Evolutionary conservation across 2,329 filamentous ascomycete species (phyloP).

Genomic region (Ceratocystis eucalypticola): DNA sequence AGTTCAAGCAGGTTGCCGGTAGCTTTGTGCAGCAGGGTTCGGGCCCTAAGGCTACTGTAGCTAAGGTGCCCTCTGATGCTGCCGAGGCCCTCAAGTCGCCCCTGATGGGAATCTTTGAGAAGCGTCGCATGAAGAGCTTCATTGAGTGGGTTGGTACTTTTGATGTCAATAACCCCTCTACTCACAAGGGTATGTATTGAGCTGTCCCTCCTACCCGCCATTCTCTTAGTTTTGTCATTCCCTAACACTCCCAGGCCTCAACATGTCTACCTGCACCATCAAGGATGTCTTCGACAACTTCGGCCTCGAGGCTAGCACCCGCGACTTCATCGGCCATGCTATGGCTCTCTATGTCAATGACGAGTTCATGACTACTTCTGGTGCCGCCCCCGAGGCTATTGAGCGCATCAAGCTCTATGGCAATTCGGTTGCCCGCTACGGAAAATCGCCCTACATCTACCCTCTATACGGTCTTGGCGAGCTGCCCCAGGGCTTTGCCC

Average conservation of each 20-base stretch:
- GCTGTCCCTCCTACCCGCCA: not conserved
- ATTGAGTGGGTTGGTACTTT: conserved; percentile 89
- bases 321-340: conserved; percentile 93
- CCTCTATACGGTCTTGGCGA: conserved; percentile 94
- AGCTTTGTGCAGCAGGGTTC: conserved; percentile 89
- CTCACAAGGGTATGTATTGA: conserved; percentile 64
- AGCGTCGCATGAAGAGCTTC: conserved; percentile 91
- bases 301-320: conserved; percentile 73
- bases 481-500: conserved; percentile 92
- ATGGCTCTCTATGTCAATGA: conserved; percentile 94
- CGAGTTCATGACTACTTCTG: conserved; percentile 61
- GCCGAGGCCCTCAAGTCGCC: conserved; percentile 81
- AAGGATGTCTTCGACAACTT: conserved; percentile 99
- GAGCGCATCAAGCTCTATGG: conserved; percentile 91
- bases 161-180: conserved; percentile 64
- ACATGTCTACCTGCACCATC: conserved; percentile 71
- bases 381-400: conserved; percentile 69
- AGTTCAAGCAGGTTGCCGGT: conserved; percentile 89
- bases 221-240: not conserved
- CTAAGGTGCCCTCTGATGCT: conserved; percentile 92
- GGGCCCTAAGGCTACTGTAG: conserved; percentile 74
- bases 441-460: conserved; percentile 99
- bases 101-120: conserved; percentile 95
- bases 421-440: conserved; percentile 93
- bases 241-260: conserved; percentile 47